Percentiles rank a stretch among this genome's conserved stretches.
These are phyloP conservation scores for Elongisporangium undulatum DNA, from an alignment of 352 stramenopile genomes.

Conservation along the genomic window DNA sequence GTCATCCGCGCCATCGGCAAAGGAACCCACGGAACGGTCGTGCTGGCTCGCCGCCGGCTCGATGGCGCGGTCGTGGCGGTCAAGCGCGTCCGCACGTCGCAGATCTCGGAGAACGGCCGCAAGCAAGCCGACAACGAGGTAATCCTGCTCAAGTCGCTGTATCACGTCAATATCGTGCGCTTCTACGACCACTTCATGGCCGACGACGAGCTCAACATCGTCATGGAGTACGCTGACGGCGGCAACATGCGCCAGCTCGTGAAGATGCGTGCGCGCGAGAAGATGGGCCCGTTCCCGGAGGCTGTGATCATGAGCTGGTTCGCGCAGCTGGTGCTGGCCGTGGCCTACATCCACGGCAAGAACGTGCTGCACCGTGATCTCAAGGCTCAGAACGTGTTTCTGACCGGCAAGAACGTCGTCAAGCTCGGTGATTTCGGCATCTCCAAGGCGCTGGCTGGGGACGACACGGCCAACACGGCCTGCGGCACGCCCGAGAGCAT, in stretches of 20 bases:
- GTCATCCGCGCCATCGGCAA: slow-evolving; percentile 86
- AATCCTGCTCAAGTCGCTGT: slow-evolving; percentile 85
- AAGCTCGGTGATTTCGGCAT: slow-evolving; percentile 89
- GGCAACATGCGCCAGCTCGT: slow-evolving; percentile 82
- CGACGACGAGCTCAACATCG: slow-evolving; percentile 86
- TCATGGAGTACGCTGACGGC: slow-evolving; percentile 86
- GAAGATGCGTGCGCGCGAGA: slow-evolving; percentile 70
- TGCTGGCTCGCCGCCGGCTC: slow-evolving; percentile 67
- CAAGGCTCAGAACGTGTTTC: slow-evolving; percentile 87
- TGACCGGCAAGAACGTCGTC: slow-evolving; percentile 84
- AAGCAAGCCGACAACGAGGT: slow-evolving; percentile 89
- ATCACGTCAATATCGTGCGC: slow-evolving; percentile 88
- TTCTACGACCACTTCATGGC: slow-evolving; percentile 88
- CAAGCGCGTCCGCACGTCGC: slow-evolving; percentile 76
- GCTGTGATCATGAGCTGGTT: slow-evolving; percentile 87
- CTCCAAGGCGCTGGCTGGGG: slow-evolving; percentile 76
- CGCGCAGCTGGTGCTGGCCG: slow-evolving; percentile 75
- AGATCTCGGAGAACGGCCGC: slow-evolving; percentile 78
- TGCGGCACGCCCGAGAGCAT: slow-evolving; percentile 87
- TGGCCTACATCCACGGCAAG: slow-evolving; percentile 87
- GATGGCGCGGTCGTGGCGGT: slow-evolving; percentile 81
- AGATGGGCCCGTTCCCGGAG: slow-evolving; percentile 82
- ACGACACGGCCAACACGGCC: slow-evolving; percentile 77
- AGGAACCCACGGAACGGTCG: slow-evolving; percentile 80
- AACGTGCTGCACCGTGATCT: slow-evolving; percentile 86